Base-by-base conservation (phyloP, 305 asterid genomes). In the Nicotiana rustica region DNA sequence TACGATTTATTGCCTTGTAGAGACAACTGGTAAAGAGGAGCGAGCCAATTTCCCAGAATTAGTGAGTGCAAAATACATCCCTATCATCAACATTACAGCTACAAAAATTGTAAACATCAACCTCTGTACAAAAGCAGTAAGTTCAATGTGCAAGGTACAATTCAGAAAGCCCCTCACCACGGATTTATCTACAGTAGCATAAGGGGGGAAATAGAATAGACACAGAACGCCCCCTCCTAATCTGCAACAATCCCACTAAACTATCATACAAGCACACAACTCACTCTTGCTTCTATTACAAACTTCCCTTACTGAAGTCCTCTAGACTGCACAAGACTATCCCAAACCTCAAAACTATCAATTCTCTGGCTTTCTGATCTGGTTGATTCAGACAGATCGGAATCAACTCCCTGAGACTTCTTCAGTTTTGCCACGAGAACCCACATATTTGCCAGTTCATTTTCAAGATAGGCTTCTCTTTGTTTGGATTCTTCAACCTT, bases 381-480 rank as follows among this genome's bases (percentile, higher is more conserved):
- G 12, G 83, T 84, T n/a, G 83, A 85, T 82, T 91, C 96, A 71
- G 84, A 52, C 52, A 44, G 75, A 78, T 91, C 97, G 75, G 77
- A 85, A 35, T 91, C 95, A 36, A 69, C 84, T 49, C 93, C 96
- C 84, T 87, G 97, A 73, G 95, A 86, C 83, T 89, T 95, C 82
- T 92, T 93, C 14, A 97, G 91, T 89, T 92, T 95, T 4, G 97
- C 98, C 73, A 93, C 97, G 31, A 91, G 96, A 86, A 95, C 90
- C 97, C 98, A 97, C 99, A 97, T 95, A 82, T 92, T 97, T 17
- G 99, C 98, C 0, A 97, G 98, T 87, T 97, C 99, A 47, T 95
- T 95, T 90, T 97, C 99, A n/a, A 97, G 91, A 88, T 95, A 92
- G 56, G 97, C 95, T 86, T 97, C 99, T 87, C 96, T 92, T 84